These are phyloP conservation scores for Calonectria pauciramosa DNA, from an alignment of 2,329 filamentous ascomycete genomes.

Conservation along the genomic window DNA sequence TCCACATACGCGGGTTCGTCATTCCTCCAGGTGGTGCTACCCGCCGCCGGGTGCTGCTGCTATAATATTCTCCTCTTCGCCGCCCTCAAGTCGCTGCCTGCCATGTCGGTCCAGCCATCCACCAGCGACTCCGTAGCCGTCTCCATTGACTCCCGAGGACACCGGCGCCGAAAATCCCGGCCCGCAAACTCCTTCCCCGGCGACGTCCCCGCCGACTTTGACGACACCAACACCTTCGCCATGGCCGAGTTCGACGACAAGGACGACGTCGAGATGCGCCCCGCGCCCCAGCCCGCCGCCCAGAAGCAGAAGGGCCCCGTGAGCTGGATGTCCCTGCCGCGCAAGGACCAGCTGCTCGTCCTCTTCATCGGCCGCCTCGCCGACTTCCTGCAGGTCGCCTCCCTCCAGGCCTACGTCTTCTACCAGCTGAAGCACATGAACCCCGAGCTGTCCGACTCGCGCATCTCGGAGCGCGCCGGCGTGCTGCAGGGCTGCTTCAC, in stretches of 20 bases:
- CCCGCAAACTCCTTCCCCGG: not conserved
- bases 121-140: slow-evolving; percentile 19
- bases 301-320: slow-evolving; percentile 55
- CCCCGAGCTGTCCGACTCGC: slow-evolving; percentile 64
- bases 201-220: not conserved
- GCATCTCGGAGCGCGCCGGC: slow-evolving; percentile 77
- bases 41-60: not conserved
- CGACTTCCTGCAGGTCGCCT: slow-evolving; percentile 80
- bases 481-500: slow-evolving; percentile 80
- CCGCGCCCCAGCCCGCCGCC: slow-evolving; percentile 7
- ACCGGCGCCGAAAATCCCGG: slow-evolving; percentile 29
- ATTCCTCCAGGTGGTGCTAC: not conserved
- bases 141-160: slow-evolving; percentile 21
- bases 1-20: slow-evolving; percentile 15
- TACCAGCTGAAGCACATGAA: slow-evolving; percentile 80
- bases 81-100: not conserved
- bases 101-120: slow-evolving; percentile 22
- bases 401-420: slow-evolving; percentile 79
- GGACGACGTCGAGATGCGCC: slow-evolving; percentile 18
- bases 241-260: slow-evolving; percentile 26
- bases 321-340: slow-evolving; percentile 78
- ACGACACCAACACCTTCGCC: not conserved
- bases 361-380: slow-evolving; percentile 79
- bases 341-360: slow-evolving; percentile 78
- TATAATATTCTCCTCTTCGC: not conserved